Conservation (phyloP, 2,329 filamentous ascomycete species). For the Gaeumannomyces tritici region DNA sequence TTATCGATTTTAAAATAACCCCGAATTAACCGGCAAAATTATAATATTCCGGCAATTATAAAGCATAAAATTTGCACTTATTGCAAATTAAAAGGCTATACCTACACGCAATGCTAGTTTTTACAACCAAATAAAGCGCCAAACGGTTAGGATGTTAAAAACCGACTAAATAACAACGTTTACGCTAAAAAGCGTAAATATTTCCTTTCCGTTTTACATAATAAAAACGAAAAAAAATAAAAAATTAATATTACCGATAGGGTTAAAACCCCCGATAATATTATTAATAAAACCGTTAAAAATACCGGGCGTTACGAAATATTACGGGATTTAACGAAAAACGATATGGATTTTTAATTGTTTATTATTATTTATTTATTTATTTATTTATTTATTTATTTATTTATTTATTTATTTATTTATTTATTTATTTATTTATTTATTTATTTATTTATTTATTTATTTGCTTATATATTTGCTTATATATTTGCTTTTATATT, state of each 20-base stretch:
- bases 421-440: not conserved
- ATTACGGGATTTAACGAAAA: too few species aligned
- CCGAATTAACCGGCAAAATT: too few species aligned
- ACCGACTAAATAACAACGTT: conserved; percentile 10
- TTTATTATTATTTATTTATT: not conserved
- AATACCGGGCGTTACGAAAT: not conserved
- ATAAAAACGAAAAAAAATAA: not conserved
- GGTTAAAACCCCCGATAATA: not conserved
- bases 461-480: too few species aligned
- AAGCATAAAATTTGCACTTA: too few species aligned
- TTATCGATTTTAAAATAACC: too few species aligned
- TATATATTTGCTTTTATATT: too few species aligned
- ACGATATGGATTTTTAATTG: not conserved
- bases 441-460: too few species aligned
- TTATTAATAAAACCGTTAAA: not conserved
- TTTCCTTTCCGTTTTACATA: not conserved
- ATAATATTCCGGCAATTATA: too few species aligned
- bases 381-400: not conserved
- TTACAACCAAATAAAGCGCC: not conserved
- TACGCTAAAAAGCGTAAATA: too few species aligned
- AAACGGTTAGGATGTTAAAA: not conserved
- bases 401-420: not conserved
- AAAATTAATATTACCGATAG: not conserved
- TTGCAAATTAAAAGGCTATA: too few species aligned
- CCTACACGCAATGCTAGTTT: too few species aligned